Percentiles rank a stretch among this genome's conserved stretches.
Conservation (phyloP, 2,329 filamentous ascomycete genomes). For the Alternaria brassicicola region DNA sequence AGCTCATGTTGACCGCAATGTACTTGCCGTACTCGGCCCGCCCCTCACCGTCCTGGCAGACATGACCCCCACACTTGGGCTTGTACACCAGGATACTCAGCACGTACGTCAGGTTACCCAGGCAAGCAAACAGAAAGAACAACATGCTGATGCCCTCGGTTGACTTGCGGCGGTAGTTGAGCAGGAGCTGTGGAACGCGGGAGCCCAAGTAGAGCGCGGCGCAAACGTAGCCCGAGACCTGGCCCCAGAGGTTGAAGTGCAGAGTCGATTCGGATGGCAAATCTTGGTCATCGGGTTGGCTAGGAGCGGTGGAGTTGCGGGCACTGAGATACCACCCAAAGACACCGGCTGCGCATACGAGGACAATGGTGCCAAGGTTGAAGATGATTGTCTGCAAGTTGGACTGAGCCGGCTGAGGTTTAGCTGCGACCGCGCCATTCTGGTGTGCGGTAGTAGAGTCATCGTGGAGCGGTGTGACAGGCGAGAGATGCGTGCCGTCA, state of each 20-base stretch:
- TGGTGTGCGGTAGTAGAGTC: conserved; percentile 26
- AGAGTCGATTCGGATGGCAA: conserved; percentile 53
- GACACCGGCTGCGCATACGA: conserved; percentile 83
- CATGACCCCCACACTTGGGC: conserved; percentile 63
- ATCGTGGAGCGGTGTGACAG: conserved; percentile 76
- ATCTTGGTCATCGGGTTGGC: conserved; percentile 45
- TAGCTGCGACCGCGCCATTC: conserved; percentile 50
- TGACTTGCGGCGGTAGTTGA: conserved; percentile 91
- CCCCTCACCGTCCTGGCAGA: conserved; percentile 71
- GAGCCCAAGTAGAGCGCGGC: conserved; percentile 87
- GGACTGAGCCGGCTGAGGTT: conserved; percentile 50
- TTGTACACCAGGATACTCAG: conserved; percentile 90
- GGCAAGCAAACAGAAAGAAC: conserved; percentile 95
- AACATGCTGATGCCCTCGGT: conserved; percentile 92
- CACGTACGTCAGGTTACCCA: conserved; percentile 94
- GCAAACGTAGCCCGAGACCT: conserved; percentile 93
- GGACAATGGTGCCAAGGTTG: conserved; percentile 75
- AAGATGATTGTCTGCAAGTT: conserved; percentile 66
- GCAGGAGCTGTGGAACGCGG: conserved; percentile 84
- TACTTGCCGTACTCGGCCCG: conserved; percentile 74
- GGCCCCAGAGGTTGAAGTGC: conserved; percentile 76
- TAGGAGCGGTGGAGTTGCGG: conserved; percentile 38
- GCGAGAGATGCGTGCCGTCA: conserved; percentile 73
- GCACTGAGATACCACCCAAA: conserved; percentile 80
- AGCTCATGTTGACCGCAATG: conserved; percentile 87